phyloP scores from a whole-genome alignment of 139 green algal species.

The Mychonastes homosphaera region DNA sequence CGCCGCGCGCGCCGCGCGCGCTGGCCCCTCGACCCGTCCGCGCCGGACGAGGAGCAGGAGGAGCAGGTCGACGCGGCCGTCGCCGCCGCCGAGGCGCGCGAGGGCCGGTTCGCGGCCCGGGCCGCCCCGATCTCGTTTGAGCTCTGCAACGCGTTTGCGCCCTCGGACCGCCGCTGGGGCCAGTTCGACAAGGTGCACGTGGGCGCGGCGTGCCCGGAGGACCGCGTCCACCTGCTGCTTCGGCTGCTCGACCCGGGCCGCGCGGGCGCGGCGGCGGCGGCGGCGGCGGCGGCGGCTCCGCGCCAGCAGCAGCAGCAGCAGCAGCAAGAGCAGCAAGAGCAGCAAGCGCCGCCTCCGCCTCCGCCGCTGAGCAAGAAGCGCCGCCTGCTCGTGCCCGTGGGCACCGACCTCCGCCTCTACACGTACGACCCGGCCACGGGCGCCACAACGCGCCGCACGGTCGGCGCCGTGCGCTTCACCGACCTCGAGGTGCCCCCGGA shows the following conservation, averaged over 20 bases:
- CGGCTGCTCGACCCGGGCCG: slow-evolving; percentile 31
- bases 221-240: slow-evolving; percentile 30
- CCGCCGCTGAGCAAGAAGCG: too few relatives aligned
- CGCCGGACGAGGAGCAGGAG: too few relatives aligned
- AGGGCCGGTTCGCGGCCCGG: slow-evolving; percentile 21
- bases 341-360: too few relatives aligned
- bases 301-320: too few relatives aligned
- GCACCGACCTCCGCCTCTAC: slow-evolving; percentile 20
- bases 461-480: slow-evolving; percentile 14
- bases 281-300: too few relatives aligned
- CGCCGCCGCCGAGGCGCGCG: background rate
- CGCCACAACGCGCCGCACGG: background rate
- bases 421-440: slow-evolving; percentile 8
- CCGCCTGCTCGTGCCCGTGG: slow-evolving; percentile 17
- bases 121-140: slow-evolving; percentile 25
- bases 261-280: too few relatives aligned
- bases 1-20: background rate
- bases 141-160: slow-evolving; percentile 44
- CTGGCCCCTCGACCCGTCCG: background rate
- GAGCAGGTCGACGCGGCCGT: too few relatives aligned
- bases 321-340: too few relatives aligned
- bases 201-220: slow-evolving; percentile 35
- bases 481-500: slow-evolving; percentile 13
- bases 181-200: slow-evolving; percentile 24
- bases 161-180: slow-evolving; percentile 9